These are phyloP conservation scores for Begonia loranthoides DNA, from an alignment of 306 rosid species.

Conservation along the genomic window DNA sequence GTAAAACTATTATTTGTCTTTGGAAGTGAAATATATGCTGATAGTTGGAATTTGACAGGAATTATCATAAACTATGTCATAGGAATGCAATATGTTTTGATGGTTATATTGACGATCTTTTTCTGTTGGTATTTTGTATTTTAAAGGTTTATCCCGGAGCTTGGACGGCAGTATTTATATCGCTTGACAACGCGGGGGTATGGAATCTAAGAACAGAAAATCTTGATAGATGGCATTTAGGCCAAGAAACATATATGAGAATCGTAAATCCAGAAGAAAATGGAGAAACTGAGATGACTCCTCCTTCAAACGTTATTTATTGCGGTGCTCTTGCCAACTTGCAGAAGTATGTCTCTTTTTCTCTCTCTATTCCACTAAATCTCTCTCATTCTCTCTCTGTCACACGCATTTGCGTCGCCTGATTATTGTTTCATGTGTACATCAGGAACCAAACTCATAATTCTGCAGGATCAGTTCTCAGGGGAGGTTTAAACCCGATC, in stretches of 20 bases:
- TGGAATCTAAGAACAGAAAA: slow-evolving; percentile 82
- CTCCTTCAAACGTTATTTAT: slow-evolving; percentile 54
- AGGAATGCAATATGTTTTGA: too few relatives aligned
- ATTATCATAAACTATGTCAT: too few relatives aligned
- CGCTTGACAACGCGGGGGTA: slow-evolving; percentile 67
- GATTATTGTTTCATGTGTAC: slow-evolving; percentile 21
- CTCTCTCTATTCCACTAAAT: neutral
- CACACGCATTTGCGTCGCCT: neutral
- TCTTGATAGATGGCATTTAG: slow-evolving; percentile 86
- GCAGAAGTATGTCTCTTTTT: slow-evolving; percentile 31
- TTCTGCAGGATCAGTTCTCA: slow-evolving; percentile 22
- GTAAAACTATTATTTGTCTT: too few relatives aligned
- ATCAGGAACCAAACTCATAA: slow-evolving; percentile 17
- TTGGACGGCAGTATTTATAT: slow-evolving; percentile 71
- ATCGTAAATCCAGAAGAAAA: slow-evolving; percentile 67
- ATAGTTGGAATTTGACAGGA: too few relatives aligned
- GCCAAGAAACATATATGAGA: slow-evolving; percentile 86
- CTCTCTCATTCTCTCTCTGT: neutral
- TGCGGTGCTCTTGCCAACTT: slow-evolving; percentile 48
- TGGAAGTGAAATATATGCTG: too few relatives aligned
- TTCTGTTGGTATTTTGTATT: neutral
- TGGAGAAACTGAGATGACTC: slow-evolving; percentile 43
- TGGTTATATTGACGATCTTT: neutral
- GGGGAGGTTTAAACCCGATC: neutral
- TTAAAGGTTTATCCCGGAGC: slow-evolving; percentile 67